A percentile compares a stretch with the other conserved stretches of the same genome.
Evolutionary conservation across 345 rosid genomes (phyloP).

Genomic region (Nephelium lappaceum): DNA sequence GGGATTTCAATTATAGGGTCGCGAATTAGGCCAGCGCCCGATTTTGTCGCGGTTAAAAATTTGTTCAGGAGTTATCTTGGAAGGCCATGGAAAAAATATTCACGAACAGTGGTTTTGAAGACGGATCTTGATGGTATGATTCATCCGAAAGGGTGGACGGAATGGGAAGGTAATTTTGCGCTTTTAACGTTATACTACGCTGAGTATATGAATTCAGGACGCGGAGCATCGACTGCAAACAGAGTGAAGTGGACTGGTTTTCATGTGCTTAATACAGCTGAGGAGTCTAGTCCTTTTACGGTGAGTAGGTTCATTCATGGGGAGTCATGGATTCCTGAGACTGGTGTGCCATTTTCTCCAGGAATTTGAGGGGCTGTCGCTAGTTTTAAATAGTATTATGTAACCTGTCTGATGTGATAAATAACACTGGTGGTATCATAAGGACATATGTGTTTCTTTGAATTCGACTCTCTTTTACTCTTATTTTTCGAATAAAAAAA

Average conservation of each 20-base stretch:
- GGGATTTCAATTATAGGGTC: constrained; percentile 61
- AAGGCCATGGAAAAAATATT: constrained; percentile 64
- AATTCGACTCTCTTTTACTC: too few relatives aligned
- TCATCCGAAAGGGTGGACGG: constrained; percentile 64
- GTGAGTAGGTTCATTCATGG: constrained; percentile 60
- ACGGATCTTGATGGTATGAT: constrained; percentile 57
- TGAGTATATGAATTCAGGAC: constrained; percentile 63
- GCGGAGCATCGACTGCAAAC: constrained; percentile 38
- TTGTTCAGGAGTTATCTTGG: constrained; percentile 49
- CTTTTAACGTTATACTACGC: constrained; percentile 59
- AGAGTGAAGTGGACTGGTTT: constrained; percentile 75
- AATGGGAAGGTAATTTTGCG: constrained; percentile 59
- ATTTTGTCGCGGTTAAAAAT: constrained; percentile 36
- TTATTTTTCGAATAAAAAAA: too few relatives aligned
- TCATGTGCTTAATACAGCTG: constrained; percentile 46
- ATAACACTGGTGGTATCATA: background rate
- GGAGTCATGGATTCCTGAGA: constrained; percentile 59
- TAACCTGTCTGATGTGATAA: background rate
- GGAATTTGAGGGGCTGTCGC: constrained; percentile 27
- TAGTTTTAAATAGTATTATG: background rate
- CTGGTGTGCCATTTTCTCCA: constrained; percentile 57
- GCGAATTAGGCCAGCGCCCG: constrained; percentile 47
- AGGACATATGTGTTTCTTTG: background rate
- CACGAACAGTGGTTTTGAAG: constrained; percentile 54
- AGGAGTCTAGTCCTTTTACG: constrained; percentile 47